These are phyloP conservation scores for Cercospora beticola DNA, from an alignment of 2,329 filamentous ascomycete species.

Conservation along the genomic window DNA sequence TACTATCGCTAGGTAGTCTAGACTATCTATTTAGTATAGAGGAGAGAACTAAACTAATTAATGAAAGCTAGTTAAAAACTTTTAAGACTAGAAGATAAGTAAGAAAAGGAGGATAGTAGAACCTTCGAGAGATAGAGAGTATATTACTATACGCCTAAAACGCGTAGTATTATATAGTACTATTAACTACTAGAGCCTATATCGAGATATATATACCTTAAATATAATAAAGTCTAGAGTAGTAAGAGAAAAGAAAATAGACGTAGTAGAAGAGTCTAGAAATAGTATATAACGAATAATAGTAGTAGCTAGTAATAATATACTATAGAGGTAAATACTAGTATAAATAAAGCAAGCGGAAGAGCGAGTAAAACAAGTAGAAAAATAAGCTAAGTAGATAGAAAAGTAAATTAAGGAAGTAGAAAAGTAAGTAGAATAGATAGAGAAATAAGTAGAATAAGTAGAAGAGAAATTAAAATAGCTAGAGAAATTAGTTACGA, in stretches of 20 bases:
- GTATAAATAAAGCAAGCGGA: background rate
- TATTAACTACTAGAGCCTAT: background rate
- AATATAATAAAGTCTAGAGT: background rate
- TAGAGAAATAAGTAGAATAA: background rate
- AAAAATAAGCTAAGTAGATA: no score
- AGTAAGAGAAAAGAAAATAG: background rate
- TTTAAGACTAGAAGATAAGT: background rate
- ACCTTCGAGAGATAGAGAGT: background rate
- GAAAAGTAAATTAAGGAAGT: no score
- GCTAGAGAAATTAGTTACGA: no score
- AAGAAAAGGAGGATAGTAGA: background rate
- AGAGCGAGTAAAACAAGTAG: background rate
- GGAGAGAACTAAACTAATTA: no score
- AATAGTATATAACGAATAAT: background rate
- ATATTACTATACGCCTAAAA: background rate
- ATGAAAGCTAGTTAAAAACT: no score
- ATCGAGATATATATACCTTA: background rate
- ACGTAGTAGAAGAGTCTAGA: background rate
- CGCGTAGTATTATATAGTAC: background rate
- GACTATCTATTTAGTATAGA: no score
- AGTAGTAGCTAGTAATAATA: background rate
- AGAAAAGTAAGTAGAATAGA: no score
- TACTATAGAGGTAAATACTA: background rate
- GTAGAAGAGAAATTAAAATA: background rate
- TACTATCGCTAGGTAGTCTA: no score